These are phyloP conservation scores for Aspergillus vadensis DNA, from an alignment of 2,329 filamentous ascomycete species.

Conservation along the genomic window DNA sequence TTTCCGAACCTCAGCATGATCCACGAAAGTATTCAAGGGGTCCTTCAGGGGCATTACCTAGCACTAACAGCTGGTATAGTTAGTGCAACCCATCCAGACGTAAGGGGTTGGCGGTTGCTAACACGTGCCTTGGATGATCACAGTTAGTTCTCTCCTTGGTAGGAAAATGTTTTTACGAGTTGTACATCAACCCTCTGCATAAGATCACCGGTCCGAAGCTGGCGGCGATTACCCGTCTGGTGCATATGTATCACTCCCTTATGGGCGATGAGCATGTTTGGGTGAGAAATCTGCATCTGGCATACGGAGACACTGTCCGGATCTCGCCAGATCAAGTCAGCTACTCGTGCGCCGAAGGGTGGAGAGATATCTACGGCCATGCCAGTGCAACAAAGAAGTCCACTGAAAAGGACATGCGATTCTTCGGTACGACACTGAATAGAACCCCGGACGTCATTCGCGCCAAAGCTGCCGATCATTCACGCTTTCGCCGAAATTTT, in stretches of 20 bases:
- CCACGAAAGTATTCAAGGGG: background rate
- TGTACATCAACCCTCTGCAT: slow-evolving; percentile 12
- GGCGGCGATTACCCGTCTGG: slow-evolving; percentile 8
- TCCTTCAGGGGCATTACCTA: background rate
- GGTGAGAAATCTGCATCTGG: slow-evolving; percentile 26
- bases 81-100: background rate
- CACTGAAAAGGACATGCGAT: slow-evolving; percentile 29
- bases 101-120: background rate
- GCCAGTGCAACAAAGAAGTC: slow-evolving; percentile 26
- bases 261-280: slow-evolving; percentile 11
- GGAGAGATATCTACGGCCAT: slow-evolving; percentile 42
- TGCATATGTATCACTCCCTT: slow-evolving; percentile 6
- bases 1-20: background rate
- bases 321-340: slow-evolving; percentile 44
- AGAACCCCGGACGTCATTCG: slow-evolving; percentile 29
- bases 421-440: slow-evolving; percentile 25
- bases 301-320: slow-evolving; percentile 39
- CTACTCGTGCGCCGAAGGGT: slow-evolving; percentile 33
- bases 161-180: slow-evolving; percentile 11
- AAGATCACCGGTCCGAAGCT: slow-evolving; percentile 13
- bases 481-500: slow-evolving; percentile 36
- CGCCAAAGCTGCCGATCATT: slow-evolving; percentile 30
- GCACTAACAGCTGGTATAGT: background rate
- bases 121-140: background rate
- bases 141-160: background rate